These are phyloP conservation scores for Vanderwaltozyma yarrowii DNA, from an alignment of 805 yeast species.

Conservation along the genomic window DNA sequence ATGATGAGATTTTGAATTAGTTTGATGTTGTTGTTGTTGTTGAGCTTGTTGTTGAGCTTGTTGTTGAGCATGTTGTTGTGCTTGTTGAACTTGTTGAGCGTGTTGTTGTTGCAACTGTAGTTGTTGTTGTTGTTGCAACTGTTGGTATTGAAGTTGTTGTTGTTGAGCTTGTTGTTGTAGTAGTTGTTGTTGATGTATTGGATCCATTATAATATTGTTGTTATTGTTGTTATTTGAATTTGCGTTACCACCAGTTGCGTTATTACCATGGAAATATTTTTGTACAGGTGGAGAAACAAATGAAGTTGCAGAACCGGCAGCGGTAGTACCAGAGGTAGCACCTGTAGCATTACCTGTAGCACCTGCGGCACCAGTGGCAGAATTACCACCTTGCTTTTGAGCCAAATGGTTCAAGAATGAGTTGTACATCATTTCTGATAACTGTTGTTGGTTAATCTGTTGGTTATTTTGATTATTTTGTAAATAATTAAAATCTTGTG, in stretches of 20 bases:
- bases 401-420: conserved; percentile 26
- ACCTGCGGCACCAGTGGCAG: too few relatives aligned
- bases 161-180: conserved; percentile 1
- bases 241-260: too few relatives aligned
- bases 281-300: conserved; percentile 18
- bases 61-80: conserved; percentile 3
- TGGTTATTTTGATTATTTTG: conserved; percentile 10
- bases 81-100: conserved; percentile 7
- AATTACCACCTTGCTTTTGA: conserved; percentile 25
- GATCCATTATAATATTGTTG: conserved; percentile 6
- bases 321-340: conserved; percentile 9
- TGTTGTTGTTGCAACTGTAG: conserved; percentile 4
- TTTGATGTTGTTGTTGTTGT: conserved; percentile 2
- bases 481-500: conserved; percentile 15
- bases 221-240: too few relatives aligned
- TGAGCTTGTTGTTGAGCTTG: conserved; percentile 4
- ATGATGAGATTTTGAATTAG: background rate
- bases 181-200: conserved; percentile 11
- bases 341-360: background rate
- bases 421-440: conserved; percentile 28
- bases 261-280: conserved; percentile 20
- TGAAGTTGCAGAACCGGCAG: conserved; percentile 4
- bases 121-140: conserved; percentile 4
- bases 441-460: conserved; percentile 20
- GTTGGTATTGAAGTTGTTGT: conserved; percentile 3